Evolutionary conservation across 345 rosid genomes (phyloP), one percentile per base, ranked within the genome.

Genomic region (Lepidium africanum): DNA sequence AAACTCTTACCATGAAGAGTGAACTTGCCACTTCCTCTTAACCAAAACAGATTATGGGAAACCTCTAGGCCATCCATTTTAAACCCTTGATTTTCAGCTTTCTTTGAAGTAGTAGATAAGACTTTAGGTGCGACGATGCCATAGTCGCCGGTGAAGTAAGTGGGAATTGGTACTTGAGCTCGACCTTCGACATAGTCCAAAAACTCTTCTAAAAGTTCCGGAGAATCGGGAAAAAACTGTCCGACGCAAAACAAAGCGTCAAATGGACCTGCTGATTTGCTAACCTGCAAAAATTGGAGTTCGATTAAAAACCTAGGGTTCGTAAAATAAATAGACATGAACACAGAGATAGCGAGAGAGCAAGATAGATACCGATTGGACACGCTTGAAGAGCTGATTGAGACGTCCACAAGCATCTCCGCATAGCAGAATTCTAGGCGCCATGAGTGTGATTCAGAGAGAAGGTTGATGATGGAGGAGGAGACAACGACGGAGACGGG

Each of bases 11-110:
- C 91, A 9, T 77, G 83, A 40, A 93, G 78, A 23, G 74, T 84
- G 84, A 90, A 90, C 71, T 86, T 93, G 70, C 96, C 98, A 66
- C 97, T 88, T 82, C 97, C 96, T 77, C 84, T 84, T 53, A 93
- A 80, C 98, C 96, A 93, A 68, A 64, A 85, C 43, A 90, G 77
- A 55, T 90, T 90, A 52, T 81, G 74, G 17, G 81, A 77, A 47
- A 93, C 74, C 75, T 80, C 76, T 25, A 90, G 63, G 0, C 96
- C 91, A 47, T 88, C 98, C 87, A 86, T 86, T 78, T 93, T 93
- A 61, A 88, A 93, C 48, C 98, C 98, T 63, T 77, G 86, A 65
- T 82, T 81, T 4, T 82, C 83, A 0, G 82, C 76, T 65, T 84
- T 79, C 69, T 32, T 84, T 23, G 85, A 83, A 40, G 87, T 74